Conservation (phyloP, 2,329 filamentous ascomycete genomes). For the Colletotrichum karsti region DNA sequence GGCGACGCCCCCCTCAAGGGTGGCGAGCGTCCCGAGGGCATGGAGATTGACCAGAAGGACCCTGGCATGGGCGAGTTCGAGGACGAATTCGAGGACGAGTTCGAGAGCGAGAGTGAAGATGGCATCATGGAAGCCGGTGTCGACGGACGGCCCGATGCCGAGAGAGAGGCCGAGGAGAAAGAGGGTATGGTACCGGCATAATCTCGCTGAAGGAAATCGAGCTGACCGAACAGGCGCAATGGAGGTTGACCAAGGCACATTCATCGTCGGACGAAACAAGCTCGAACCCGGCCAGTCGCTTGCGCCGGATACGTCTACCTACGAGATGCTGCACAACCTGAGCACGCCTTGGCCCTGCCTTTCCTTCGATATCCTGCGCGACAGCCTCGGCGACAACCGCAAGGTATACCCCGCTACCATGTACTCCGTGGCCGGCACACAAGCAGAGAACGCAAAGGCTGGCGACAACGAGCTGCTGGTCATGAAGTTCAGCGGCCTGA, state of each 20-base stretch:
- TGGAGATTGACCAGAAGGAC: constrained; percentile 72
- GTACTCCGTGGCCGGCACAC: constrained; percentile 94
- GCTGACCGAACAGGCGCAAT: constrained; percentile 69
- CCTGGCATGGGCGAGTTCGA: constrained; percentile 80
- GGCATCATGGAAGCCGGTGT: constrained; percentile 95
- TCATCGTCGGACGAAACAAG: constrained; percentile 94
- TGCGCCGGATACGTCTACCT: constrained; percentile 90
- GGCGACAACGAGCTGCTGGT: constrained; percentile 95
- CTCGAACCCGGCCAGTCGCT: constrained; percentile 91
- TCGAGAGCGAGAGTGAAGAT: constrained; percentile 88
- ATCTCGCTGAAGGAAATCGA: not conserved
- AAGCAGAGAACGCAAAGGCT: constrained; percentile 78
- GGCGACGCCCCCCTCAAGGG: constrained; percentile 64
- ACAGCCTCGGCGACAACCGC: constrained; percentile 86
- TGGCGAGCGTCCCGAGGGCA: constrained; percentile 68
- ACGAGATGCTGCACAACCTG: constrained; percentile 96
- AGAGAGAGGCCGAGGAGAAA: constrained; percentile 89
- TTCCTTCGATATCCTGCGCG: constrained; percentile 91
- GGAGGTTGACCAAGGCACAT: constrained; percentile 93
- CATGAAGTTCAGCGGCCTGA: constrained; percentile 93
- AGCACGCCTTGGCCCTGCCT: constrained; percentile 97
- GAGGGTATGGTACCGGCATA: constrained; percentile 58
- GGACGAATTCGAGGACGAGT: constrained; percentile 93
- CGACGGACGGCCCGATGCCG: constrained; percentile 89
- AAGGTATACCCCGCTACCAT: constrained; percentile 95